Evolutionary conservation across 1,284 basidiomycete species (phyloP).

Genomic region (Leccinum fallax): DNA sequence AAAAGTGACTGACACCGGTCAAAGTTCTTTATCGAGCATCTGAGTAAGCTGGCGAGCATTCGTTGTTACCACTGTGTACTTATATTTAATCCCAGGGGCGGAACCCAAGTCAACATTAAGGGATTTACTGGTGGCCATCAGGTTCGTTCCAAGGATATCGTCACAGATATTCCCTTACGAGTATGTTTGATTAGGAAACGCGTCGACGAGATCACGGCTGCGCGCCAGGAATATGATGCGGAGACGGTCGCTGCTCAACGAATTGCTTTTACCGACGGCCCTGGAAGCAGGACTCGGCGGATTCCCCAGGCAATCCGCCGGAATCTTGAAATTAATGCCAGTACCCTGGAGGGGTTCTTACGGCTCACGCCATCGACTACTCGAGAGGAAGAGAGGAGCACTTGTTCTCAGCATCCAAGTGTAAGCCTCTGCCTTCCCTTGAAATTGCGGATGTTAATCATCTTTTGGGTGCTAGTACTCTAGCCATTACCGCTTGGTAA

Average conservation of each 20-base stretch:
- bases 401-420: not conserved
- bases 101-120: constrained; percentile 28
- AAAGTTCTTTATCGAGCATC: constrained; percentile 33
- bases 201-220: constrained; percentile 24
- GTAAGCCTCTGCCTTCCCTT: not conserved
- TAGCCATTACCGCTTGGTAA: constrained; percentile 29
- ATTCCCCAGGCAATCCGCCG: not conserved
- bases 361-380: not conserved
- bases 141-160: constrained; percentile 18
- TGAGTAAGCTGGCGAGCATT: constrained; percentile 21
- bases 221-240: constrained; percentile 16
- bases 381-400: not conserved
- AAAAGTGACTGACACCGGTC: constrained; percentile 5
- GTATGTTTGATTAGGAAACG: constrained; percentile 12
- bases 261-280: not conserved
- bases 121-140: constrained; percentile 23
- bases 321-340: not conserved
- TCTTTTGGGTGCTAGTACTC: constrained; percentile 18
- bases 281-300: not conserved
- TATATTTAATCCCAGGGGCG: constrained; percentile 13
- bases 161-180: not conserved
- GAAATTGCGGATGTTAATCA: not conserved
- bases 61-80: not conserved
- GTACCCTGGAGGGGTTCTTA: not conserved
- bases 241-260: not conserved